Base-by-base conservation (phyloP, 768 basidiomycete species). In the Boletus patriciae region DNA sequence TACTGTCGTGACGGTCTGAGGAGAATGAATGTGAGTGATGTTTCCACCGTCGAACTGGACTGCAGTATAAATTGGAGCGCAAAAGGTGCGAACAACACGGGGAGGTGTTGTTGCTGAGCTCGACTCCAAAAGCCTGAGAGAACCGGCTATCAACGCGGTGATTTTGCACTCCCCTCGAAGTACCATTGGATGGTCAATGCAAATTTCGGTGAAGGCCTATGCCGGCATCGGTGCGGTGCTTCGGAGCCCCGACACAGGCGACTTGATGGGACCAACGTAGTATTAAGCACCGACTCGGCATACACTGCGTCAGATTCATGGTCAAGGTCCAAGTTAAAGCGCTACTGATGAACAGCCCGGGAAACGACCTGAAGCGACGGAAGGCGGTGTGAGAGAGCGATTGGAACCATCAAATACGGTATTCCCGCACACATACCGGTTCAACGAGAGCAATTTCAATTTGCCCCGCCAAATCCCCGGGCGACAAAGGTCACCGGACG, bases 381-480 rank as follows among this genome's bases (percentile, higher is more conserved):
- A 68, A 33, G 68, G 55, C 18, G 80, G 66, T 15, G 82, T 73
- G 46, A 87, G 69, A 40, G 84, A 71, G n/a, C 86, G 81, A 48
- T 76, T 67, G 3, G 82, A 70, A 53, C 87, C 88, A 65, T 92
- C 84, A 67, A 88, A 92, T 43, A 96, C 83, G 50, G 83, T 87
- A 2, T 92, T 92, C 12, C 90, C 90, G 59, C 31, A 31, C 4
- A 25, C 94, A 97, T 2, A 79, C 83, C 0, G 88, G 83, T 54
- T 81, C n/a, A n/a, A n/a, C n/a, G 77, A 1, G 83, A 78, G 66
- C 92, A 94, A 21, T 80, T 81, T 29, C 92, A 94, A 21, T 80
- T 81, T 29, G 81, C 52, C 8, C 88, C 90, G 11, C 88, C 89
- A 66, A 91, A 92, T 7, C 12, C 93, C 93, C 21, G 83, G 80